A percentile compares a stretch with the other conserved stretches of the same genome.
phyloP scores from a whole-genome alignment of 106 monocot genomes.

The Dioscorea zingiberensis region DNA sequence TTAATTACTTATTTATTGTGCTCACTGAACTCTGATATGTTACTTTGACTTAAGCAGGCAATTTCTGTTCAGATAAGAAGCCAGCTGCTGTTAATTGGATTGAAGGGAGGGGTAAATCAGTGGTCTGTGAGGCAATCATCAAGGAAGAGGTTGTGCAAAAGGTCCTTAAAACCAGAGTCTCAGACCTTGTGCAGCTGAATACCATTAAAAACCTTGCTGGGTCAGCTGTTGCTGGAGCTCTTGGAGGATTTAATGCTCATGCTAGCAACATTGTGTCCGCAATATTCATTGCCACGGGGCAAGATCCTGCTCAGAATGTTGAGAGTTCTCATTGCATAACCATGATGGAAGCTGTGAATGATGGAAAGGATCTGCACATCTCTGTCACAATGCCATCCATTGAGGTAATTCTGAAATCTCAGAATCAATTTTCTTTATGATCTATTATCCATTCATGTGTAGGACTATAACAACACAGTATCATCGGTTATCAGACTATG shows the following conservation, averaged over 20 bases:
- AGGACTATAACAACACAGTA: no score
- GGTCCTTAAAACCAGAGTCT: conserved; percentile 66
- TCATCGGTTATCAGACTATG: no score
- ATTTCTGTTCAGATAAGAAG: conserved; percentile 94
- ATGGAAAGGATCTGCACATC: conserved; percentile 71
- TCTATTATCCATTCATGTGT: no score
- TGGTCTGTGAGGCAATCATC: conserved; percentile 83
- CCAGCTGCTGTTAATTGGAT: conserved; percentile 94
- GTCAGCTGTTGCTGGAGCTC: conserved; percentile 85
- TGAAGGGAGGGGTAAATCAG: conserved; percentile 88
- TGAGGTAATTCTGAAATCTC: no score
- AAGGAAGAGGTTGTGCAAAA: conserved; percentile 63
- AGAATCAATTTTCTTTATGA: no score
- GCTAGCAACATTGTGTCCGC: conserved; percentile 88
- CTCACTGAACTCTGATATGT: neutral
- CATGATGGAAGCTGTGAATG: conserved; percentile 87
- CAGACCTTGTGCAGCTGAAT: conserved; percentile 72
- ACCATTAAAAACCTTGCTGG: conserved; percentile 83
- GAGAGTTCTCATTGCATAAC: conserved; percentile 95
- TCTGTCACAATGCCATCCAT: conserved; percentile 94
- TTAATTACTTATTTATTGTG: no score
- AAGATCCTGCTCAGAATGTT: conserved; percentile 93
- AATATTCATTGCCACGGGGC: conserved; percentile 82
- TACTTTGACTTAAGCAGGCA: conserved; percentile 33
- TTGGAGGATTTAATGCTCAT: conserved; percentile 93